Evolutionary conservation across 164 flowering plant species (phyloP).

Genomic region (Kalanchoe fedtschenkoi): DNA sequence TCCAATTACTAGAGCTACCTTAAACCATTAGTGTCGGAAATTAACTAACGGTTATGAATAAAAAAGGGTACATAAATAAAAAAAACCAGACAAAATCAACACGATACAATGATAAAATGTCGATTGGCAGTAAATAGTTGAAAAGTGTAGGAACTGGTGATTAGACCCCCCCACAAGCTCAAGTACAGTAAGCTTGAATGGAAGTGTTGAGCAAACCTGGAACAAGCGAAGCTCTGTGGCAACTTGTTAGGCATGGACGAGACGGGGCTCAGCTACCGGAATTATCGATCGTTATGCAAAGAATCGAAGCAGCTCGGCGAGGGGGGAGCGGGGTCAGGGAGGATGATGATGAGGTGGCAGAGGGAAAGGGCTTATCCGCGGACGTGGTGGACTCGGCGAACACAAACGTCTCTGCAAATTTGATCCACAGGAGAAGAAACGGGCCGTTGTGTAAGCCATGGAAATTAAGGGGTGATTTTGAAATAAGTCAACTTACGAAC

Average conservation of each 20-base stretch:
- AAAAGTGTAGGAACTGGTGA: background rate
- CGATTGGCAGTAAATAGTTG: too few species aligned
- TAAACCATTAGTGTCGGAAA: too few species aligned
- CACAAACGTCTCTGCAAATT: conserved; percentile 14
- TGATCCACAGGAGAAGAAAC: background rate
- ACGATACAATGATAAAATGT: too few species aligned
- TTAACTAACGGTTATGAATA: too few species aligned
- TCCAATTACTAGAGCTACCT: too few species aligned
- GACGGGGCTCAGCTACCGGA: background rate
- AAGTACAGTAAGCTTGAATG: background rate
- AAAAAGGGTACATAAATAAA: too few species aligned
- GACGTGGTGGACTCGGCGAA: conserved; percentile 24
- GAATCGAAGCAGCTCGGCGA: background rate
- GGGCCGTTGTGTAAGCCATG: background rate
- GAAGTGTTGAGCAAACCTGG: conserved; percentile 7
- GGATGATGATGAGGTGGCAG: conserved; percentile 19
- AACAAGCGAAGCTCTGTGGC: conserved; percentile 8
- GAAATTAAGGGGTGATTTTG: background rate
- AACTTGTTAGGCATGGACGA: conserved; percentile 10
- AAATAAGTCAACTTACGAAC: too few species aligned
- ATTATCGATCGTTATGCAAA: background rate
- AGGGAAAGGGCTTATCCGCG: conserved; percentile 16
- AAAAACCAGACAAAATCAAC: too few species aligned
- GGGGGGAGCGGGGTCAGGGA: background rate
- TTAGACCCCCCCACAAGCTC: background rate